phyloP scores from a whole-genome alignment of 2,329 filamentous ascomycete genomes.

The Trichoderma sp. region DNA sequence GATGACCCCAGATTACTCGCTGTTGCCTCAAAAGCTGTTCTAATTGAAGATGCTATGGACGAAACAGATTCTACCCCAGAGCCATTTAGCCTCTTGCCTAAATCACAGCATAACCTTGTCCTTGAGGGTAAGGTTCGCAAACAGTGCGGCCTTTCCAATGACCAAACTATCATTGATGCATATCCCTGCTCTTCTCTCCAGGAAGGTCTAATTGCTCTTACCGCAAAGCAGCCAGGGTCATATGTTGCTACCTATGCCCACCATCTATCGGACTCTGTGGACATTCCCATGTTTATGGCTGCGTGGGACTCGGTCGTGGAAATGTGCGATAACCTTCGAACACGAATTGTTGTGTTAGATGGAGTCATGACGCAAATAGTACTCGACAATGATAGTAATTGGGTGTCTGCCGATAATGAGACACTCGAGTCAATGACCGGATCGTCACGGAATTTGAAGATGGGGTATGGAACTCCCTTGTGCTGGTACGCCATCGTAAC shows the following conservation, averaged over 20 bases:
- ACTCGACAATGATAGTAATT: not conserved
- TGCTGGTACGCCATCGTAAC: constrained; percentile 5
- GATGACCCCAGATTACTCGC: not conserved
- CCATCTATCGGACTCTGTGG: not conserved
- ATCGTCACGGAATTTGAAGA: not conserved
- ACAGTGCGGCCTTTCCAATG: not conserved
- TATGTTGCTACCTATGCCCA: constrained; percentile 16
- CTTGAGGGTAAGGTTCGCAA: not conserved
- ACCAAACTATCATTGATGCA: constrained; percentile 14
- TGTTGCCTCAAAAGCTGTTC: not conserved
- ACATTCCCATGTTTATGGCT: not conserved
- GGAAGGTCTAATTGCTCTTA: constrained; percentile 22
- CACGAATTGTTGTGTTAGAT: constrained; percentile 18
- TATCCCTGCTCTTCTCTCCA: constrained; percentile 22
- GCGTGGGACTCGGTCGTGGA: constrained; percentile 22
- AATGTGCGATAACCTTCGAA: constrained; percentile 16
- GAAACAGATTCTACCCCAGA: not conserved
- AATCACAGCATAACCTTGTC: not conserved
- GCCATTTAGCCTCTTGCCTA: not conserved
- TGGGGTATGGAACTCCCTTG: constrained; percentile 2
- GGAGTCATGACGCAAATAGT: constrained; percentile 1
- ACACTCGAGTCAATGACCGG: not conserved
- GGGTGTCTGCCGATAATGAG: not conserved
- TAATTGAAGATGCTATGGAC: not conserved
- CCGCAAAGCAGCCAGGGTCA: constrained; percentile 15